Conservation (phyloP, 1,284 basidiomycete species). For the Boletellus deceptivus region DNA sequence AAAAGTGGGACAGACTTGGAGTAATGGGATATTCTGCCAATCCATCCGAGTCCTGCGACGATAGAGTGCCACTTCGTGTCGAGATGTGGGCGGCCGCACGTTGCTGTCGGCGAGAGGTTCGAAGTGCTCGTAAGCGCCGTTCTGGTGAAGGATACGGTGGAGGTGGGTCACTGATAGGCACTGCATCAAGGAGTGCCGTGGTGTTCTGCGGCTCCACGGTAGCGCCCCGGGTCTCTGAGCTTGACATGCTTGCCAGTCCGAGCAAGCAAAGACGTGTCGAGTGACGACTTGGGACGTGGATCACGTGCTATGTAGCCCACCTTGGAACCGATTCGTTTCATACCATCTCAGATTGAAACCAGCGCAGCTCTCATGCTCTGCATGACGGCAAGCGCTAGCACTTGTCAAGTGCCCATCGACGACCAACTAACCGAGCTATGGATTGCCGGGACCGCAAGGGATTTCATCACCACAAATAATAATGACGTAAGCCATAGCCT, state of each 20-base stretch:
- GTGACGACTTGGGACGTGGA: too few relatives aligned
- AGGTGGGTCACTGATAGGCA: slow-evolving; percentile 49
- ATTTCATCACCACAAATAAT: too few relatives aligned
- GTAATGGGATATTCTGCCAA: slow-evolving; percentile 12
- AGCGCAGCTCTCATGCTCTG: too few relatives aligned
- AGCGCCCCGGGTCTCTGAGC: not conserved
- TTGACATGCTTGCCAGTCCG: slow-evolving; percentile 8
- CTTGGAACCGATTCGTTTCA: too few relatives aligned
- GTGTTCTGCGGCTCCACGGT: slow-evolving; percentile 9
- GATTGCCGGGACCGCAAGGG: too few relatives aligned
- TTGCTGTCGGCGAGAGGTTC: slow-evolving; percentile 31
- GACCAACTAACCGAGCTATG: too few relatives aligned
- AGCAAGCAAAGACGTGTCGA: too few relatives aligned
- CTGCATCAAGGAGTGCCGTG: slow-evolving; percentile 15
- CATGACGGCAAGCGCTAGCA: too few relatives aligned
- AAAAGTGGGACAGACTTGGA: slow-evolving; percentile 13
- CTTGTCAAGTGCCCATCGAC: too few relatives aligned
- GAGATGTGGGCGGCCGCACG: slow-evolving; percentile 28
- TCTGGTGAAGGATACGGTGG: slow-evolving; percentile 64
- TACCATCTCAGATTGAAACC: too few relatives aligned
- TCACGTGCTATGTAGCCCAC: too few relatives aligned
- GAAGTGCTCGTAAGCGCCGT: slow-evolving; percentile 41
- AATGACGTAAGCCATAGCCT: too few relatives aligned
- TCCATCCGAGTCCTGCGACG: slow-evolving; percentile 37
- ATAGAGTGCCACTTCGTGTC: slow-evolving; percentile 29